phyloP scores from a whole-genome alignment of 1,284 basidiomycete genomes.

The Cryptococcus neoformans region DNA sequence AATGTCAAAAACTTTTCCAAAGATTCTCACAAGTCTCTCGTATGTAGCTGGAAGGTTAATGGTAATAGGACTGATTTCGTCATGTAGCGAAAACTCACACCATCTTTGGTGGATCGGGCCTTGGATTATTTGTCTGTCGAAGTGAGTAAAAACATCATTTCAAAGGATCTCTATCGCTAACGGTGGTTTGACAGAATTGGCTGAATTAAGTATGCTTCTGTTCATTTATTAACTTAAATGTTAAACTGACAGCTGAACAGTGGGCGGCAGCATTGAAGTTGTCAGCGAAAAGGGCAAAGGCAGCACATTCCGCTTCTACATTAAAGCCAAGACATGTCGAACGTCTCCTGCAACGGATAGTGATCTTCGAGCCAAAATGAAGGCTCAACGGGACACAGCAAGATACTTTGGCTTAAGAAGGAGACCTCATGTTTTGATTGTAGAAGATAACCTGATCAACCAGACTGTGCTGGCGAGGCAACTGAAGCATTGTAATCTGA shows the following conservation, averaged over 20 bases:
- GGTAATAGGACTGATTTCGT: background rate
- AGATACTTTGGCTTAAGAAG: slow-evolving; percentile 10
- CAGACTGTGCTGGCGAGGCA: slow-evolving; percentile 42
- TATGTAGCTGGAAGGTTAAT: slow-evolving; percentile 6
- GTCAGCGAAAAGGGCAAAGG: slow-evolving; percentile 36
- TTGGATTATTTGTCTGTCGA: slow-evolving; percentile 40
- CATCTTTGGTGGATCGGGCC: slow-evolving; percentile 40
- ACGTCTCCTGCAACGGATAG: background rate
- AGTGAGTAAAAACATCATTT: slow-evolving; percentile 12
- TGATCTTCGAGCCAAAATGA: background rate
- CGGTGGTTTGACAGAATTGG: slow-evolving; percentile 22
- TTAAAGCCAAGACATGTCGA: slow-evolving; percentile 26
- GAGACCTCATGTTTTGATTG: slow-evolving; percentile 32
- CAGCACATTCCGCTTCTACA: slow-evolving; percentile 53
- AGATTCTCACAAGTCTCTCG: slow-evolving; percentile 39
- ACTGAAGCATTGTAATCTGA: slow-evolving; percentile 28
- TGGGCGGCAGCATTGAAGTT: slow-evolving; percentile 46
- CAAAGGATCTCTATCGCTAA: background rate
- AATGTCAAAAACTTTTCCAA: slow-evolving; percentile 36
- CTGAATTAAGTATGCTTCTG: slow-evolving; percentile 26
- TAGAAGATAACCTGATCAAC: slow-evolving; percentile 51
- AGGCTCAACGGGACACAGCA: slow-evolving; percentile 6
- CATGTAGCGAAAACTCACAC: slow-evolving; percentile 30
- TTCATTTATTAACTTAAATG: background rate
- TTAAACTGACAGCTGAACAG: background rate